Base-by-base conservation (phyloP, 2,329 filamentous ascomycete genomes). In the Apiospora saccharicola region DNA sequence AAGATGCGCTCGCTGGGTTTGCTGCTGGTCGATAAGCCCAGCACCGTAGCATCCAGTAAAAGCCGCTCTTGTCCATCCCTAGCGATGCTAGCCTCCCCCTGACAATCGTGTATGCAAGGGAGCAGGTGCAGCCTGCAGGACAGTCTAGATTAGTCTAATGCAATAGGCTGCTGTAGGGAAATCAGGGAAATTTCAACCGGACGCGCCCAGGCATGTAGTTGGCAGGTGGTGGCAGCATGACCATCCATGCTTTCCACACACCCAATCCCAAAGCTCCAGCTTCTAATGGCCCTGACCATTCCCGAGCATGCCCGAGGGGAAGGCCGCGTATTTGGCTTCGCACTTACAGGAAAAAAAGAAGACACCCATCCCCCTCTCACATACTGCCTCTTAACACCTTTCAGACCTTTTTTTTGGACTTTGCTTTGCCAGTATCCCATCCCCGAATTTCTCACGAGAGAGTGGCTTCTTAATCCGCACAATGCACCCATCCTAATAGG, bases 51-150 rank as follows among this genome's bases (percentile, higher is more conserved):
- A 14, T 13, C 44, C 44, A 46, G 44, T 19, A 14, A 46, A 19
- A 46, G 44, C 44, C 44, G n/a, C 37, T 41, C 37, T 5, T 41
- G 37, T 41, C 37, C 7, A 8, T 41, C 37, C 37, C 10, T 41
- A 19, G 46, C 46, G 46, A 49, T 49, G 46, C 46, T 49, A 49
- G 46, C 46, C 46, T 22, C 10, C 51, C 51, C 51, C 51, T 57
- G 53, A 7, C 30, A 34, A 34, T 61, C 53, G 53, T 61, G 53
- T 61, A 61, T 61, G 53, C 53, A 61, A 61, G 30, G 53, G 53
- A 57, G 51, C 51, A 57, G 51, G 26, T 57, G 26, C 26, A 30
- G 24, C 37, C 2, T 30, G 51, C 51, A 57, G 51, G 51, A 34
- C 51, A 34, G 51, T 57, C 51, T 57, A 57, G 51, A 57, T 57